Base-by-base conservation (phyloP, 768 basidiomycete genomes). In the Lentinula boryana region DNA sequence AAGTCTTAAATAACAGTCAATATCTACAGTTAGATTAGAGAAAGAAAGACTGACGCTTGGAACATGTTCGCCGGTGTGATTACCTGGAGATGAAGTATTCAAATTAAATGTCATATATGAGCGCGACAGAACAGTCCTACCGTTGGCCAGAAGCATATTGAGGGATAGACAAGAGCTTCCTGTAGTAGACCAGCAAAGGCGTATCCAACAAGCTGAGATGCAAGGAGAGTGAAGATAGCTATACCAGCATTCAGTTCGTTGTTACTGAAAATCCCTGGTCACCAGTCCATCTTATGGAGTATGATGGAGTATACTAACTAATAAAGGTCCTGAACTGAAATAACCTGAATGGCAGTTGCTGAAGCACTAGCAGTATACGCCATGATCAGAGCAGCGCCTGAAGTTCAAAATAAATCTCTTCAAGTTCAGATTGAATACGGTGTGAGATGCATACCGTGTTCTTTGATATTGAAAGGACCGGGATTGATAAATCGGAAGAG, bases 401-500 rank as follows among this genome's bases (percentile, higher is more conserved):
- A 49, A 31, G 15, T 31, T 12, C 27, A 27, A 27, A 27, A 27
- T 27, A 27, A 27, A 27, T 27, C 27, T 27, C 27, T 27, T 27
- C 27, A 27, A 27, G 27, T 3, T 61, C 54, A 41, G 62, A 63
- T 50, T 62, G 68, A 64, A 35, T 54, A 51, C 48, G 54, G 53
- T 59, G 52, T 32, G 35, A 55, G 54, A 52, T 49, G 58, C 46
- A 57, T 48, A 56, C 55, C 36, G 15, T 56, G 55, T n/a, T 56
- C 70, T 69, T 61, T 55, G 71, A 72, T 58, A 35, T 50, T 74
- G 69, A 75, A 73, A 15, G 57, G 57, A n/a, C 73, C 75, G 31
- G 75, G 75, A 61, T 76, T 76, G 53, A 76, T 62, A 21, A 33
- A 49, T 54, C 63, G 73, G 66, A 71, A 72, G 48, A 68, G 57